phyloP scores from a whole-genome alignment of 306 rosid species.

The Cucurbita ficifolia region DNA sequence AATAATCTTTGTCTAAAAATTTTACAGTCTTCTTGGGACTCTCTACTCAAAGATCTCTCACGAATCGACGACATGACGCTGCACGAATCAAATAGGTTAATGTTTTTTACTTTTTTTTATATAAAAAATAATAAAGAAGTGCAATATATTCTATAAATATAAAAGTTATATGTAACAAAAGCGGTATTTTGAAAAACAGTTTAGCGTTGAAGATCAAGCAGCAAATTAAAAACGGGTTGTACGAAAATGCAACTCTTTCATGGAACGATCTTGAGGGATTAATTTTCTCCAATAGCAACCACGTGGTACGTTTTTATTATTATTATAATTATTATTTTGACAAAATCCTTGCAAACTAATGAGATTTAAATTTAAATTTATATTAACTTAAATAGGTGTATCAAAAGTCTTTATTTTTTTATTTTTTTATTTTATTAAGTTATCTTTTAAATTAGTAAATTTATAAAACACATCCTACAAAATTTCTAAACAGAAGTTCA shows the following conservation, averaged over 20 bases:
- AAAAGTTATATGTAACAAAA: conserved; percentile 1
- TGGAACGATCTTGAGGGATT: conserved; percentile 45
- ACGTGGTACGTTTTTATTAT: conserved; percentile 33
- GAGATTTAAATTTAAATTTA: too few species aligned
- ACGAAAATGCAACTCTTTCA: conserved; percentile 35
- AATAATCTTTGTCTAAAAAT: background rate
- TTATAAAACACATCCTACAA: too few species aligned
- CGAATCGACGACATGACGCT: conserved; percentile 51
- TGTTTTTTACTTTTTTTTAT: too few species aligned
- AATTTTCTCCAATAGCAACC: conserved; percentile 27
- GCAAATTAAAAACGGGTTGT: conserved; percentile 38
- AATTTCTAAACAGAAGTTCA: too few species aligned
- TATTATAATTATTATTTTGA: too few species aligned
- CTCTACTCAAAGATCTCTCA: conserved; percentile 78
- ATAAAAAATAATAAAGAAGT: background rate
- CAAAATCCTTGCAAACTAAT: too few species aligned
- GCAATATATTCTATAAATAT: background rate
- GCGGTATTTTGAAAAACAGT: conserved; percentile 25
- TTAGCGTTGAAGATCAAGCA: conserved; percentile 46
- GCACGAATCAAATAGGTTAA: conserved; percentile 40
- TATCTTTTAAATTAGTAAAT: too few species aligned
- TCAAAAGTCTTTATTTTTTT: too few species aligned
- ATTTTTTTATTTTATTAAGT: too few species aligned
- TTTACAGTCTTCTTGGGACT: conserved; percentile 80
- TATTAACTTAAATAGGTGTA: too few species aligned